phyloP scores from a whole-genome alignment of 2,329 filamentous ascomycete species.

The Pseudogymnoascus sp. region DNA sequence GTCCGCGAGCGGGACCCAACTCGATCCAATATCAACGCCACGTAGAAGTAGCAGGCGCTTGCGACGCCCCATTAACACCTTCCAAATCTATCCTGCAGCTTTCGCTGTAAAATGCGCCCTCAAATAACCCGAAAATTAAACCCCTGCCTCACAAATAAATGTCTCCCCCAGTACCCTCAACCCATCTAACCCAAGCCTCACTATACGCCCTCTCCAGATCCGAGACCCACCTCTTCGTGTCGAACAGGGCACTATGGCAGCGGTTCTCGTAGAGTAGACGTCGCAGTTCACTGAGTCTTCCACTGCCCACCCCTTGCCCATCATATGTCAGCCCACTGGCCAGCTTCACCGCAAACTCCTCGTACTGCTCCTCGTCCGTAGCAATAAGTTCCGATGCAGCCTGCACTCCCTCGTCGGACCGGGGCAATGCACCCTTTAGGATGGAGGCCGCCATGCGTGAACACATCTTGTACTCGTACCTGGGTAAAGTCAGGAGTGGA shows the following conservation, averaged over 20 bases:
- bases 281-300: slow-evolving; percentile 70
- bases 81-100: background rate
- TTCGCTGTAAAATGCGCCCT: slow-evolving; percentile 1
- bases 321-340: slow-evolving; percentile 57
- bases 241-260: slow-evolving; percentile 81
- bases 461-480: slow-evolving; percentile 98
- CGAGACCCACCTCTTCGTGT: slow-evolving; percentile 82
- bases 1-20: slow-evolving; percentile 1
- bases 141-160: slow-evolving; percentile 59
- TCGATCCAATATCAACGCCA: slow-evolving; percentile 7
- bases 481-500: slow-evolving; percentile 78
- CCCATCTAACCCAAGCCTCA: slow-evolving; percentile 84
- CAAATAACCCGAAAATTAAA: background rate
- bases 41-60: background rate
- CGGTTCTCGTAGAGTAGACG: slow-evolving; percentile 74
- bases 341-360: slow-evolving; percentile 64
- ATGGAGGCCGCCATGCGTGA: slow-evolving; percentile 97
- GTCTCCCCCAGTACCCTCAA: slow-evolving; percentile 77
- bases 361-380: slow-evolving; percentile 72
- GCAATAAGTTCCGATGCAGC: slow-evolving; percentile 73
- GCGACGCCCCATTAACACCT: slow-evolving; percentile 6
- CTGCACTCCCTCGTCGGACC: slow-evolving; percentile 53
- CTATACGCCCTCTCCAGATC: slow-evolving; percentile 87
- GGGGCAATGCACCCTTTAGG: slow-evolving; percentile 78
- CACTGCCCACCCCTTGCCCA: slow-evolving; percentile 48